Conservation (phyloP, 2,329 filamentous ascomycete species). For the Pseudopithomyces chartarum region DNA sequence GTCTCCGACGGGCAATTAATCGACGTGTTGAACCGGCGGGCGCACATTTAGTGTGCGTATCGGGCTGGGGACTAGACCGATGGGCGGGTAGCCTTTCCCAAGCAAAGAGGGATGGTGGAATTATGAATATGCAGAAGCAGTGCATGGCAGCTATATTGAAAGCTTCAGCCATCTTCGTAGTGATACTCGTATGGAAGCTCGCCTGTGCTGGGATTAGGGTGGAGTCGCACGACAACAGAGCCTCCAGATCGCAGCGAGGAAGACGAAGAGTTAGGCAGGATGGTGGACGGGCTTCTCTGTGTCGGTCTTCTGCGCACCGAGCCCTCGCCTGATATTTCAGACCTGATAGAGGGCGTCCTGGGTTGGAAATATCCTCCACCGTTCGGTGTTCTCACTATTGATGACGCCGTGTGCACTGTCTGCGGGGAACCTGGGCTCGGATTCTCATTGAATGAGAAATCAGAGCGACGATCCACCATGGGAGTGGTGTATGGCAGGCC, state of each 20-base stretch:
- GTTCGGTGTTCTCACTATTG: slow-evolving; percentile 26
- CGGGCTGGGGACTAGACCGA: not conserved
- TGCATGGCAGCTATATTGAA: not conserved
- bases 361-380: slow-evolving; percentile 28
- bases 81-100: not conserved
- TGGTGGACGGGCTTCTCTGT: slow-evolving; percentile 34
- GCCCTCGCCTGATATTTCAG: slow-evolving; percentile 29
- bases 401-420: slow-evolving; percentile 37
- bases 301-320: slow-evolving; percentile 26
- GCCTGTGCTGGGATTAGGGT: slow-evolving; percentile 28
- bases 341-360: slow-evolving; percentile 30
- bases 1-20: not conserved
- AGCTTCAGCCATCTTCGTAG: slow-evolving; percentile 24
- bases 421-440: slow-evolving; percentile 28
- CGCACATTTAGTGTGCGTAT: not conserved
- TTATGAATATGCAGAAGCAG: not conserved
- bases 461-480: slow-evolving; percentile 26
- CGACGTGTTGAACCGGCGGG: not conserved
- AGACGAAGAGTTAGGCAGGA: slow-evolving; percentile 36
- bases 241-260: slow-evolving; percentile 34
- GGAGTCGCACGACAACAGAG: slow-evolving; percentile 37
- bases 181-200: slow-evolving; percentile 42
- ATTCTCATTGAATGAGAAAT: slow-evolving; percentile 23
- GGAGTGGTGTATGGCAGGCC: slow-evolving; percentile 35
- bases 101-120: not conserved